Conservation (phyloP, 768 basidiomycete genomes). For the Rhizopogon vinicolor region DNA sequence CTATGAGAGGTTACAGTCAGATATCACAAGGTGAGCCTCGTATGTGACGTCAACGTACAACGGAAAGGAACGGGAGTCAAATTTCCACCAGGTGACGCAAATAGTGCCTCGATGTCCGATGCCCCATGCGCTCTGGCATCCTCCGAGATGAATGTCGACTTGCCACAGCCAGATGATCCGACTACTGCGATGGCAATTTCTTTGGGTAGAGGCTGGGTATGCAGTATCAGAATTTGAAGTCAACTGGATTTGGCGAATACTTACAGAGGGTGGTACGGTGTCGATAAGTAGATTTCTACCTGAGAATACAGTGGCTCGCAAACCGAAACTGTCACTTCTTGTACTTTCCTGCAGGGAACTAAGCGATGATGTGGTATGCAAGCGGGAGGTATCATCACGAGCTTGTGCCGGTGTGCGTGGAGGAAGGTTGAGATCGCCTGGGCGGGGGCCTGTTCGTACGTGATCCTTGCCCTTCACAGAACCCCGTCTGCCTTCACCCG, state of each 20-base stretch:
- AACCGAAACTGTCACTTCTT: constrained; percentile 60
- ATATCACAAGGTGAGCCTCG: constrained; percentile 2
- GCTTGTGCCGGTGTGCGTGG: constrained; percentile 40
- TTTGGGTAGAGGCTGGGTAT: constrained; percentile 21
- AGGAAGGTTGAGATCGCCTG: constrained; percentile 60
- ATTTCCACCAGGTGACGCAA: constrained; percentile 25
- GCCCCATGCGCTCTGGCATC: constrained; percentile 65
- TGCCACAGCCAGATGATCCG: constrained; percentile 77
- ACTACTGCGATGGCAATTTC: constrained; percentile 69
- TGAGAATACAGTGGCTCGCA: constrained; percentile 26
- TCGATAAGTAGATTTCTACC: constrained; percentile 15
- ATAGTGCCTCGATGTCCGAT: constrained; percentile 33
- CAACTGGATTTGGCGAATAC: constrained; percentile 2
- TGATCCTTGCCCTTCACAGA: constrained; percentile 46
- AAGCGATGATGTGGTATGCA: constrained; percentile 35
- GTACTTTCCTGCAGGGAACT: constrained; percentile 36
- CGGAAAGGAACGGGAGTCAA: constrained; percentile 31
- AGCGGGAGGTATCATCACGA: constrained; percentile 34
- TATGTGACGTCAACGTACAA: constrained; percentile 27
- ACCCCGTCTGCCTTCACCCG: constrained; percentile 38
- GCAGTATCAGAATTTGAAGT: constrained; percentile 5
- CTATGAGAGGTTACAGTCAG: constrained; percentile 25
- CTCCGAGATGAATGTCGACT: constrained; percentile 75
- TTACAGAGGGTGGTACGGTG: constrained; percentile 19
- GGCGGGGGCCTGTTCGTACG: constrained; percentile 39